Percentiles rank a stretch among this genome's conserved stretches.
These are phyloP conservation scores for Trichocomaceae sp. DNA, from an alignment of 2,329 filamentous ascomycete species.

Conservation along the genomic window DNA sequence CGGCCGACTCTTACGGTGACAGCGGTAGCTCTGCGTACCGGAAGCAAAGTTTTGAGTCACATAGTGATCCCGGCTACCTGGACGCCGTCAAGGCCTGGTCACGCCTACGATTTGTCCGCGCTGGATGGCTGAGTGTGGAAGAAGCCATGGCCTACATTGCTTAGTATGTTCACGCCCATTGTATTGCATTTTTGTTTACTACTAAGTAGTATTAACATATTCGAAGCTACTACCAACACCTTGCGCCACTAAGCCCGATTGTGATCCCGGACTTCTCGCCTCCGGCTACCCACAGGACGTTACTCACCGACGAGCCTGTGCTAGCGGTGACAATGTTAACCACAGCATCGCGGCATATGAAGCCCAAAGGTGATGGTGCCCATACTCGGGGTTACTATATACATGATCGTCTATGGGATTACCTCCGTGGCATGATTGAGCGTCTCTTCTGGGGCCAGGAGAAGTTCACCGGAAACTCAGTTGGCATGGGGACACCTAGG, in stretches of 20 bases:
- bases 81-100: slow-evolving; percentile 83
- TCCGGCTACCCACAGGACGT: slow-evolving; percentile 68
- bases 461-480: slow-evolving; percentile 72
- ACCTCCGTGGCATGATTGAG: slow-evolving; percentile 90
- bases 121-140: slow-evolving; percentile 90
- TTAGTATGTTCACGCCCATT: slow-evolving; percentile 54
- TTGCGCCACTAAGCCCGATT: slow-evolving; percentile 88
- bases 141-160: slow-evolving; percentile 92
- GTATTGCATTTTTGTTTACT: slow-evolving; percentile 11
- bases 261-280: slow-evolving; percentile 84
- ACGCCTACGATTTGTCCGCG: slow-evolving; percentile 86
- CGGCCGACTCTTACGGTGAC: slow-evolving; percentile 42
- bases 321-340: slow-evolving; percentile 86
- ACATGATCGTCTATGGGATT: slow-evolving; percentile 91
- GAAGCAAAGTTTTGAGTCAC: slow-evolving; percentile 22
- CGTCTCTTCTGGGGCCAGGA: slow-evolving; percentile 93
- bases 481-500: slow-evolving; percentile 57
- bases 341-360: slow-evolving; percentile 80
- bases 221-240: slow-evolving; percentile 77
- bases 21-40: slow-evolving; percentile 23
- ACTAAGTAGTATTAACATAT: slow-evolving; percentile 14
- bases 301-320: slow-evolving; percentile 87
- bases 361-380: slow-evolving; percentile 70
- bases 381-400: slow-evolving; percentile 82
- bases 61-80: slow-evolving; percentile 38